Evolutionary conservation across 2,329 filamentous ascomycete species (phyloP), one percentile per base, ranked within the genome.

Genomic region (Clonostachys sp.): DNA sequence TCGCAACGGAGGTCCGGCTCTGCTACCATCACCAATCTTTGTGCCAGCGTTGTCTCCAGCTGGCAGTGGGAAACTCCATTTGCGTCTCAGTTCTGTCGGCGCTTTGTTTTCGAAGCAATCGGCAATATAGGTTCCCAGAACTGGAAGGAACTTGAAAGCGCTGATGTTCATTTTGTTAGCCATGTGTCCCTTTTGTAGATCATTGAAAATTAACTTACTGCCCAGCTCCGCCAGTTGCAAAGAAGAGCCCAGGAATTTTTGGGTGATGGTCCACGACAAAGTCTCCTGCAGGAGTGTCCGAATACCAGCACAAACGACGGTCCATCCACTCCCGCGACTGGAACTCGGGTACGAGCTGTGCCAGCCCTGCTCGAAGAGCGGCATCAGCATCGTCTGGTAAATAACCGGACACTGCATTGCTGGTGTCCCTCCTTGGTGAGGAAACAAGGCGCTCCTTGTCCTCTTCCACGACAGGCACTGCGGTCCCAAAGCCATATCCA

Each of bases 241-340:
- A 34, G 49, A 78, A 78, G 0, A 78, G 51, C 1, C 71, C 68
- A 3, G 67, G 55, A 8, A 73, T 63, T 1, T 61, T 55, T 0
- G 81, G 80, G 50, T 84, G 80, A 48, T 77, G 68, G 17, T 76
- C 73, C 20, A 84, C 71, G 42, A 85, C 70, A 57, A 84, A 86
- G 52, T 86, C 77, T 2, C 80, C 80, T n/a, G 72, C 71, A 0
- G 80, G 80, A 48, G 82, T 85, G 62, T 85, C 82, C 5, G 75
- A 81, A 55, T 85, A 85, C 81, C 81, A 85, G 54, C 82, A 85
- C 40, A 85, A 61, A 5, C 79, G 65, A 6, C 72, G 74, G 12
- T 68, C 63, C 12, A 65, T 59, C 63, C 82, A 84, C 1, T 71
- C 68, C 6, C 78, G 63, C 1, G 77, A 68, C 2, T 65, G 72